phyloP scores from a whole-genome alignment of 805 yeast genomes.

The Yamadazyma paraphyllophila region DNA sequence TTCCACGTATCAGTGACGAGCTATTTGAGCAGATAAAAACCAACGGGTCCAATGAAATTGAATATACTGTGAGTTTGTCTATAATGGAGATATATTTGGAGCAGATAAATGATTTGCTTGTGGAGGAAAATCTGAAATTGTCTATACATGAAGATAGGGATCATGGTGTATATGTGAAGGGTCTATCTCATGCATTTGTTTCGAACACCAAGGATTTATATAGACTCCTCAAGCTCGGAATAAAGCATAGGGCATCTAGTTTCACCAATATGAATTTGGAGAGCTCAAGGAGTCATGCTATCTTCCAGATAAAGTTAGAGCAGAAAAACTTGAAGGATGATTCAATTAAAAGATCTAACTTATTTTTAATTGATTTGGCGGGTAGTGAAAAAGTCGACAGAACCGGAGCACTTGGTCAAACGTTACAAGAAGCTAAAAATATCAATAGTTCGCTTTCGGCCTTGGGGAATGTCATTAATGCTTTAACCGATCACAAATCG shows the following conservation, averaged over 20 bases:
- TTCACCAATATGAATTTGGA: slow-evolving; percentile 69
- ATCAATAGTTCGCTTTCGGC: slow-evolving; percentile 77
- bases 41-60: slow-evolving; percentile 46
- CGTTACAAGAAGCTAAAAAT: slow-evolving; percentile 79
- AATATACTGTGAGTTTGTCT: slow-evolving; percentile 65
- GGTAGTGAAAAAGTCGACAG: slow-evolving; percentile 81
- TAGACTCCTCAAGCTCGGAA: slow-evolving; percentile 57
- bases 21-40: slow-evolving; percentile 54
- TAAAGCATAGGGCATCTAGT: slow-evolving; percentile 52
- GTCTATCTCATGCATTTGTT: slow-evolving; percentile 63
- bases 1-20: slow-evolving; percentile 68
- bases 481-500: slow-evolving; percentile 67
- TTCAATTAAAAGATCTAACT: slow-evolving; percentile 56
- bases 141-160: slow-evolving; percentile 61
- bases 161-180: slow-evolving; percentile 69
- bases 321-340: slow-evolving; percentile 59
- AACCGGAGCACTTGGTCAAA: slow-evolving; percentile 71
- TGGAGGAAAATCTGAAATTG: slow-evolving; percentile 34
- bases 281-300: slow-evolving; percentile 79
- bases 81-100: slow-evolving; percentile 84
- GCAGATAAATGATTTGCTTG: slow-evolving; percentile 65
- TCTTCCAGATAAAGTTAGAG: slow-evolving; percentile 65
- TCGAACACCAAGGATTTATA: slow-evolving; percentile 57
- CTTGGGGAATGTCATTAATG: slow-evolving; percentile 76
- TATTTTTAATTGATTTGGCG: slow-evolving; percentile 80